These are phyloP conservation scores for Basidiobolus meristosporus DNA, from an alignment of 371 early-diverging fungal species.

Conservation along the genomic window DNA sequence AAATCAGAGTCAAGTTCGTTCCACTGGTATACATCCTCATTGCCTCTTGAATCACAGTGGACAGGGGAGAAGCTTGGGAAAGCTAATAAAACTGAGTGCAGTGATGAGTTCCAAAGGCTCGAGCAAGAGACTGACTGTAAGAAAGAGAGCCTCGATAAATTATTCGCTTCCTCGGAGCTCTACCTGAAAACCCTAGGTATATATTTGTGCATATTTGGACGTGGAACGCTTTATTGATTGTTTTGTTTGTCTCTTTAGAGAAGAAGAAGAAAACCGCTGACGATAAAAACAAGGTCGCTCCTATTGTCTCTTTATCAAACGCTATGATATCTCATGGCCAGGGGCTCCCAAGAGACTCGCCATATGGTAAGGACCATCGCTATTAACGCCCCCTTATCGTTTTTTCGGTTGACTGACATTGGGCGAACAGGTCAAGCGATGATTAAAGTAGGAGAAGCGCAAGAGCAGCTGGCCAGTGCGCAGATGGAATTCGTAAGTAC, in stretches of 20 bases:
- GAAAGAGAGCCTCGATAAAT: constrained; percentile 3
- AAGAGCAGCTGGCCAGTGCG: constrained; percentile 29
- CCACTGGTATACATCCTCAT: too few species aligned
- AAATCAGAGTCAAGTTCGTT: too few species aligned
- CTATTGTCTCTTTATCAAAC: not conserved
- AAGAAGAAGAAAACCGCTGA: not conserved
- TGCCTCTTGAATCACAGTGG: constrained; percentile 7
- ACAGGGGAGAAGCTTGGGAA: constrained; percentile 6
- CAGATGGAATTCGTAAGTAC: constrained; percentile 23
- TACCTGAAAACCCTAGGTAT: constrained; percentile 7
- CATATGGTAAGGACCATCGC: too few species aligned
- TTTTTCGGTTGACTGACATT: constrained; percentile 18
- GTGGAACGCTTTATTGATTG: not conserved
- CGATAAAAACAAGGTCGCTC: not conserved
- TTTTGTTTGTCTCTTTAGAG: not conserved
- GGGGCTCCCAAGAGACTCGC: too few species aligned
- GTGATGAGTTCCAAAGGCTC: constrained; percentile 6
- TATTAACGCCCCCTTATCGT: not conserved
- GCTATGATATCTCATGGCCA: not conserved
- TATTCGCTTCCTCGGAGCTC: not conserved
- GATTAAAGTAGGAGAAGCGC: constrained; percentile 35
- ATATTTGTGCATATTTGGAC: not conserved
- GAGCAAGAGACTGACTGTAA: constrained; percentile 5
- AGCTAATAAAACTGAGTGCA: constrained; percentile 5
- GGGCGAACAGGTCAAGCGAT: too few species aligned